These are phyloP conservation scores for Plenodomus lindquistii DNA, from an alignment of 2,329 filamentous ascomycete species.

Conservation along the genomic window DNA sequence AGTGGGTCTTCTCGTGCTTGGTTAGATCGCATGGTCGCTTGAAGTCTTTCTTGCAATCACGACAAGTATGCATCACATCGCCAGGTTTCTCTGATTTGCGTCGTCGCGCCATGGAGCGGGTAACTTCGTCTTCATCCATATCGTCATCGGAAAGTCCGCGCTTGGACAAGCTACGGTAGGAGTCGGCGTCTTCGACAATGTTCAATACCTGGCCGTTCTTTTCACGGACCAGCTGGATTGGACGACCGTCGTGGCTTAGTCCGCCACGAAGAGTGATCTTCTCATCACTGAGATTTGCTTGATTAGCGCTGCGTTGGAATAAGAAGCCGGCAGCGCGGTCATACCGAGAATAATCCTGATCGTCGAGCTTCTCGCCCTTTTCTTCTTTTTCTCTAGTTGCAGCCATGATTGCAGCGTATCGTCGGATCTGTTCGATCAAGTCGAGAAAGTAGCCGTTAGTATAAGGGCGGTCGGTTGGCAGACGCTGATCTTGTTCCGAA, in stretches of 20 bases:
- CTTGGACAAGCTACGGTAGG: conserved; percentile 62
- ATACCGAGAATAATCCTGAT: conserved; percentile 56
- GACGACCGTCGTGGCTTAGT: conserved; percentile 77
- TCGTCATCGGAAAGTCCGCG: conserved; percentile 62
- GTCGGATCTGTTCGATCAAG: conserved; percentile 87
- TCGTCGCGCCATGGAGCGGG: conserved; percentile 91
- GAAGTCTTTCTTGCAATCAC: conserved; percentile 84
- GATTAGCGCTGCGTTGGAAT: conserved; percentile 25
- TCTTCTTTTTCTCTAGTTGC: conserved; percentile 70
- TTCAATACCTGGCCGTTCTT: conserved; percentile 80
- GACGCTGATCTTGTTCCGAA: conserved; percentile 81
- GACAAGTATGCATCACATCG: conserved; percentile 80
- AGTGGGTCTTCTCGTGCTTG: conserved; percentile 98
- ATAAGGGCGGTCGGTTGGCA: conserved; percentile 85
- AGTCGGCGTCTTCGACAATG: conserved; percentile 61
- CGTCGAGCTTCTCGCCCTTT: conserved; percentile 56
- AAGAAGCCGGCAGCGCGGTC: conserved; percentile 26
- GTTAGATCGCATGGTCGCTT: conserved; percentile 96
- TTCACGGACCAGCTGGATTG: conserved; percentile 80
- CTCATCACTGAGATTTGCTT: conserved; percentile 58
- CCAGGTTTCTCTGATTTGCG: conserved; percentile 91
- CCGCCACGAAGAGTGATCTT: conserved; percentile 82
- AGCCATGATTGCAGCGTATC: conserved; percentile 84
- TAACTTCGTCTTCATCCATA: conserved; percentile 79
- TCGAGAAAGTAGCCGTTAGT: conserved; percentile 97